Conservation (phyloP, 169 alveolate species). For the Plasmodium malariae region DNA sequence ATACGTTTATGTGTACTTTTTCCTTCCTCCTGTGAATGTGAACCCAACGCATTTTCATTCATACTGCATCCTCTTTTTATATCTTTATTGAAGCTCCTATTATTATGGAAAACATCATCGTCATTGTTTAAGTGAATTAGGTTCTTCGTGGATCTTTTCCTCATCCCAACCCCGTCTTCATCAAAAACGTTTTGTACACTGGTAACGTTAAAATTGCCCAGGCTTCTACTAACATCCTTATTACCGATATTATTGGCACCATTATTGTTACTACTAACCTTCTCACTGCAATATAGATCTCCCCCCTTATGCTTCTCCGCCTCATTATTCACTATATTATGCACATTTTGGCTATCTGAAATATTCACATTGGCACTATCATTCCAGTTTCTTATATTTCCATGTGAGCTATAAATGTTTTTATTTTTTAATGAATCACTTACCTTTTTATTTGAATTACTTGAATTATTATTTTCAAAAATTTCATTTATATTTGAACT, state of each 20-base stretch:
- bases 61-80: not conserved
- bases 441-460: not conserved
- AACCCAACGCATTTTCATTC: not conserved
- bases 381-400: not conserved
- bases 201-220: not conserved
- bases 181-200: conserved; percentile 30
- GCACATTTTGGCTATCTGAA: no score
- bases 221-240: not conserved
- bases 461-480: conserved; percentile 5
- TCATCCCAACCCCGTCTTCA: not conserved
- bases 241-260: not conserved
- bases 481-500: conserved; percentile 27
- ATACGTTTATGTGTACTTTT: not conserved
- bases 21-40: not conserved
- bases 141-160: not conserved
- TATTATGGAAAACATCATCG: not conserved
- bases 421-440: not conserved
- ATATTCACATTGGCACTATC: not conserved
- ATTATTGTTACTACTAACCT: not conserved
- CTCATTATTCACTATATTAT: no score
- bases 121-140: not conserved
- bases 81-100: not conserved
- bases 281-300: not conserved
- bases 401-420: not conserved
- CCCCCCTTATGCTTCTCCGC: not conserved